phyloP scores from a whole-genome alignment of 2,329 filamentous ascomycete species.

The Stagonosporopsis tanaceti region DNA sequence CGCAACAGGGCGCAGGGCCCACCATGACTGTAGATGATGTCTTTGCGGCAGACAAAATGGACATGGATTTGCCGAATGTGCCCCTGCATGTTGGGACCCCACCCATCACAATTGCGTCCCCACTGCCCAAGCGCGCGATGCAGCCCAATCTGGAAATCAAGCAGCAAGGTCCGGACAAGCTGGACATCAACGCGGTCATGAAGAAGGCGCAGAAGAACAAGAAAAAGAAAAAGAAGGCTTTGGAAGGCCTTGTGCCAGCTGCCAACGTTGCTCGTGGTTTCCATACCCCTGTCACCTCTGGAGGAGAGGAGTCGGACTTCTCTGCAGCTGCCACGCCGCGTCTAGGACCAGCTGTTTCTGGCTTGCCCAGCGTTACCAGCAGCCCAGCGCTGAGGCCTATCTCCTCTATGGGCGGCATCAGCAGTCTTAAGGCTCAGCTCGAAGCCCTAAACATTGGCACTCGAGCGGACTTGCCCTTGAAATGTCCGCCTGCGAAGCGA shows the following conservation, averaged over 20 bases:
- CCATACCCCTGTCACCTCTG: slow-evolving; percentile 60
- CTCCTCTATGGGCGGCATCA: slow-evolving; percentile 72
- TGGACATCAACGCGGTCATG: slow-evolving; percentile 49
- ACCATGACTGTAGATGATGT: slow-evolving; percentile 26
- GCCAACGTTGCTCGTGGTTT: slow-evolving; percentile 56
- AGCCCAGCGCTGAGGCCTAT: slow-evolving; percentile 61
- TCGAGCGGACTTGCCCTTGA: slow-evolving; percentile 63
- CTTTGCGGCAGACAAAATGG: slow-evolving; percentile 33
- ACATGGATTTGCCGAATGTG: slow-evolving; percentile 32
- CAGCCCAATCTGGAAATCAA: slow-evolving; percentile 33
- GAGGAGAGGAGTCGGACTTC: slow-evolving; percentile 64
- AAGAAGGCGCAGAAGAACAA: slow-evolving; percentile 51
- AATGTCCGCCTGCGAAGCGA: slow-evolving; percentile 46
- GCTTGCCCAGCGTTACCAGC: slow-evolving; percentile 60
- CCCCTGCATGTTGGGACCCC: slow-evolving; percentile 44
- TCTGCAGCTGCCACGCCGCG: slow-evolving; percentile 52
- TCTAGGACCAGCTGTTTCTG: slow-evolving; percentile 52
- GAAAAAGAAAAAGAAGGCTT: slow-evolving; percentile 48
- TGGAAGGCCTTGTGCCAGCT: slow-evolving; percentile 42
- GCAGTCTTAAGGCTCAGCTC: slow-evolving; percentile 80
- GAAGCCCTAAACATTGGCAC: slow-evolving; percentile 75
- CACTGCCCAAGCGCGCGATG: slow-evolving; percentile 40
- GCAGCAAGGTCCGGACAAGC: slow-evolving; percentile 43
- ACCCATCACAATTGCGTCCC: slow-evolving; percentile 47
- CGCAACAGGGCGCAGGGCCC: slow-evolving; percentile 19